Evolutionary conservation across 2,329 filamentous ascomycete genomes (phyloP), one percentile per base, ranked within the genome.

Genomic region (Penicillium brevicompactum): DNA sequence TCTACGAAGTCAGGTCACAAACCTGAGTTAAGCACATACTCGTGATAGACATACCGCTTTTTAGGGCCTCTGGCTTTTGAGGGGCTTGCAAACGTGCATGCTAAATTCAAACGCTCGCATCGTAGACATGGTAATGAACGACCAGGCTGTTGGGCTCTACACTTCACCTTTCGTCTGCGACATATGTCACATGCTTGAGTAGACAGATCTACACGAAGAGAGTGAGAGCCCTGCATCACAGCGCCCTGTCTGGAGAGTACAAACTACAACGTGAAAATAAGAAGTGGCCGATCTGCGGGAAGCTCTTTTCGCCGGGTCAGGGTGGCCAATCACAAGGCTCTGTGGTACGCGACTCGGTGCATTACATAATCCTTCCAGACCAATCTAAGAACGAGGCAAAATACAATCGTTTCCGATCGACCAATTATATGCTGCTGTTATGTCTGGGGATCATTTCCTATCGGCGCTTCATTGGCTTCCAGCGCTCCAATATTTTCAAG

Each of bases 71-170:
- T 51, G 11, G 47, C 44, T 47, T 49, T 58, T 5, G 55, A 55
- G 7, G 60, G 60, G 13, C 48, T 51, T 21, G 53, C 30, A 44
- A 62, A 62, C 11, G 58, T 60, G 38, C 60, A 62, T 2, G 43
- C 18, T 30, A 56, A 34, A 32, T 57, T 51, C 22, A 62, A 22
- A 24, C 53, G 49, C 38, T 57, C 55, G 16, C 60, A 62, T 41
- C 60, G 48, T 18, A 32, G 31, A 44, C 58, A 62, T 24, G 30
- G 44, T 5, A 46, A 46, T 13, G 24, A 30, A 21, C 13, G 41
- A 7, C 10, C 6, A 4, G 44, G 11, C 22, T 46, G n/a, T 38
- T 38, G 16, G 9, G 34, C 32, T 3, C 32, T 50, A n/a, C 49
- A 56, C 46, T 56, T 56, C 2, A 49, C 49, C 21, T 53, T 56